Evolutionary conservation across 2,329 filamentous ascomycete genomes (phyloP).

Genomic region (Escovopsis sp.): DNA sequence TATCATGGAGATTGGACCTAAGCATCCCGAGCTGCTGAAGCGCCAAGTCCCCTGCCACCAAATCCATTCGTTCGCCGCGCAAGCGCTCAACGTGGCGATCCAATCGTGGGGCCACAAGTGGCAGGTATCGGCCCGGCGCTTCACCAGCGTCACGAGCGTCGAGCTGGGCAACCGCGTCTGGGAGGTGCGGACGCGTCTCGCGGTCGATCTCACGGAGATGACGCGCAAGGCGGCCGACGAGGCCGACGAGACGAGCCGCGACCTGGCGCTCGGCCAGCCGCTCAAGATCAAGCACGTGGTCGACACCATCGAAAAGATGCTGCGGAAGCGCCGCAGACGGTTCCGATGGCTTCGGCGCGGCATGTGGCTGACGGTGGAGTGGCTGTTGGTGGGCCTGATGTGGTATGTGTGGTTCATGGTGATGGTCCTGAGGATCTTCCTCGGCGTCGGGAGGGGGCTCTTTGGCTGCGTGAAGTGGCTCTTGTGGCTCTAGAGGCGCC

Average conservation of each 20-base stretch:
- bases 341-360: constrained; percentile 61
- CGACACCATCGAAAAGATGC: constrained; percentile 63
- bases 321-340: constrained; percentile 48
- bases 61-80: constrained; percentile 36
- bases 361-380: constrained; percentile 74
- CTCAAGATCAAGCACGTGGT: constrained; percentile 67
- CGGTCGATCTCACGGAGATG: constrained; percentile 38
- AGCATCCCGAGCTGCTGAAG: constrained; percentile 16
- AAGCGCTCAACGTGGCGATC: constrained; percentile 33
- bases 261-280: constrained; percentile 62
- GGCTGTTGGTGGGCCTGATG: constrained; percentile 75
- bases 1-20: constrained; percentile 25
- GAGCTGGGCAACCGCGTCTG: constrained; percentile 34
- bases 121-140: constrained; percentile 42
- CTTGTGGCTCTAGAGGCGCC: constrained; percentile 48
- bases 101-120: constrained; percentile 35
- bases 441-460: constrained; percentile 45
- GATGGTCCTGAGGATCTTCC: constrained; percentile 52
- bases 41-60: constrained; percentile 25
- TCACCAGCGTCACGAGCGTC: constrained; percentile 40
- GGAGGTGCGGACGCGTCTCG: constrained; percentile 29
- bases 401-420: constrained; percentile 92
- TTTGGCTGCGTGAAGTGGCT: constrained; percentile 58
- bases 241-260: constrained; percentile 62
- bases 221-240: constrained; percentile 58